Conservation (phyloP, 2,329 filamentous ascomycete genomes). For the Nemania sp. region DNA sequence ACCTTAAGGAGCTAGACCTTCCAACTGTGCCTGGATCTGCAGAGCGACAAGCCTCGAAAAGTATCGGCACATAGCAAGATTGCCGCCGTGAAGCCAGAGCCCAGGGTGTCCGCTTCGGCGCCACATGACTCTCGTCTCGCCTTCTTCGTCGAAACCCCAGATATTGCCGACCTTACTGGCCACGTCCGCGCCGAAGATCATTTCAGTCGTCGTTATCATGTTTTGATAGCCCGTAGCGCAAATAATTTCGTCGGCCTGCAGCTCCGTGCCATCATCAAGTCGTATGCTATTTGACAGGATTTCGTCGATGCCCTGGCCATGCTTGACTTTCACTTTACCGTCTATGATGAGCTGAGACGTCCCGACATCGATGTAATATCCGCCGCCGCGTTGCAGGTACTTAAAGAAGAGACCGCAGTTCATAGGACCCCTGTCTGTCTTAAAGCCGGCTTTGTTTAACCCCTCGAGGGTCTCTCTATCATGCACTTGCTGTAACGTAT, state of each 20-base stretch:
- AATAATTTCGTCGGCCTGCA: slow-evolving; percentile 60
- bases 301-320: slow-evolving; percentile 52
- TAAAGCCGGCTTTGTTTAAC: slow-evolving; percentile 59
- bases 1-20: slow-evolving; percentile 31
- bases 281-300: slow-evolving; percentile 47
- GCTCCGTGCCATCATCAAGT: slow-evolving; percentile 52
- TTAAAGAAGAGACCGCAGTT: slow-evolving; percentile 58
- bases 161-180: slow-evolving; percentile 61
- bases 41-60: slow-evolving; percentile 59
- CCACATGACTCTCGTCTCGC: slow-evolving; percentile 62
- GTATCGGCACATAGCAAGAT: slow-evolving; percentile 63
- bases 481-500: slow-evolving; percentile 40
- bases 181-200: slow-evolving; percentile 64
- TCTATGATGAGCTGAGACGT: slow-evolving; percentile 56
- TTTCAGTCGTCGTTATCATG: slow-evolving; percentile 65
- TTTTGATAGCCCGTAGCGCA: slow-evolving; percentile 64
- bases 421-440: slow-evolving; percentile 59
- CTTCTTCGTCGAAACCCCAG: slow-evolving; percentile 63
- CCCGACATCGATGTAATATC: slow-evolving; percentile 64
- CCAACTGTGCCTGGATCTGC: slow-evolving; percentile 53
- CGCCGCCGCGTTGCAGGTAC: slow-evolving; percentile 63
- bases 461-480: slow-evolving; percentile 50
- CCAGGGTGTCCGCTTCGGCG: slow-evolving; percentile 63
- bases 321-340: slow-evolving; percentile 58
- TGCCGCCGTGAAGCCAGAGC: slow-evolving; percentile 69